Evolutionary conservation across 305 asterid species (phyloP).

Genomic region (Fraxinus paxiana): DNA sequence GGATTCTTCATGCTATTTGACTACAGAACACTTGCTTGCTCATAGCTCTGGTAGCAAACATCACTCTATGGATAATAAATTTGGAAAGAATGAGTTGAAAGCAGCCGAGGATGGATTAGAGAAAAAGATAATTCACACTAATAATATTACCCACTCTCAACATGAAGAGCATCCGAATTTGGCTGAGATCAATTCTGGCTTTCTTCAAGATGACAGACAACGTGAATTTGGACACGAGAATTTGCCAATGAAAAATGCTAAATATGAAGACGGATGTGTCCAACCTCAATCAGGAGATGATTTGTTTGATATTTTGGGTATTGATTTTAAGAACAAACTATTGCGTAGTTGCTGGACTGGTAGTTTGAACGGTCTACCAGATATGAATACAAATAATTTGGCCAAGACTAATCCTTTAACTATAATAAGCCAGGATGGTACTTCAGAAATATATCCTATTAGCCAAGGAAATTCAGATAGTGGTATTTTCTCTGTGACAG

Average conservation of each 20-base stretch:
- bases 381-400: conserved; percentile 21
- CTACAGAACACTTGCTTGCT: conserved; percentile 19
- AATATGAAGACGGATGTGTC: conserved; percentile 24
- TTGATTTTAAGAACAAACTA: conserved; percentile 42
- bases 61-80: conserved; percentile 1
- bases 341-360: conserved; percentile 35
- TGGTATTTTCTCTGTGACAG: conserved; percentile 31
- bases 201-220: conserved; percentile 23
- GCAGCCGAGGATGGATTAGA: conserved; percentile 6
- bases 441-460: conserved; percentile 31
- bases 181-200: conserved; percentile 18
- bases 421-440: conserved; percentile 26
- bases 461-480: conserved; percentile 36
- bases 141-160: conserved; percentile 20
- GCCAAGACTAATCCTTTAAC: conserved; percentile 25
- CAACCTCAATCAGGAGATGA: conserved; percentile 50
- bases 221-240: conserved; percentile 18
- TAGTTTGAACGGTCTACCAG: conserved; percentile 21
- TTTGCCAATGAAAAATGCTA: neutral
- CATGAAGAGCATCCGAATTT: conserved; percentile 7
- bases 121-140: conserved; percentile 10
- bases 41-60: conserved; percentile 18
- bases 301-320: conserved; percentile 58
- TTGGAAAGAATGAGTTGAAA: conserved; percentile 15
- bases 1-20: conserved; percentile 25